These are phyloP conservation scores for Grosmannia huntii DNA, from an alignment of 2,329 filamentous ascomycete species.

Conservation along the genomic window DNA sequence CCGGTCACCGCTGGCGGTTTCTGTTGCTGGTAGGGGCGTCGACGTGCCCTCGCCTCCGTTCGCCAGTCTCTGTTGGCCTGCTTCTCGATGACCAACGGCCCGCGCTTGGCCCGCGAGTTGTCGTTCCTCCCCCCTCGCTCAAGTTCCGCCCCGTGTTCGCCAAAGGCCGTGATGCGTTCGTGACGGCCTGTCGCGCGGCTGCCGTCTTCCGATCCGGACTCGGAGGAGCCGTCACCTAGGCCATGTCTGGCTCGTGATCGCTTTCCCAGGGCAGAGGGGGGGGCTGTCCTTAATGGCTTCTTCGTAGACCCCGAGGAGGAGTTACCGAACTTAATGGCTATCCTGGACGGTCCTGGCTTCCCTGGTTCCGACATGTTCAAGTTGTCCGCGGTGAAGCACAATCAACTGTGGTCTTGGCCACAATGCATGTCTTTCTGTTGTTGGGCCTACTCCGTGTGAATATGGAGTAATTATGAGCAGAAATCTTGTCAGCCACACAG, in stretches of 20 bases:
- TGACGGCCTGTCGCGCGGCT: conserved; percentile 13
- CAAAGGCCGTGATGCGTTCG: conserved; percentile 21
- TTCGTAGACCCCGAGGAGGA: conserved; percentile 6
- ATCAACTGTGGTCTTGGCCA: not conserved
- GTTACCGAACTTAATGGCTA: conserved; percentile 36
- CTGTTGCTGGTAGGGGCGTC: not conserved
- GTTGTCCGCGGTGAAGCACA: not conserved
- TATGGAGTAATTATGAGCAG: not conserved
- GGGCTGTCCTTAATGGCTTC: conserved; percentile 20
- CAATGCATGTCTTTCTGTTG: not conserved
- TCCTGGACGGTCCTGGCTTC: conserved; percentile 22
- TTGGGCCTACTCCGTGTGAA: not conserved
- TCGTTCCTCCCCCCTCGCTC: conserved; percentile 10
- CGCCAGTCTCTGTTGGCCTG: conserved; percentile 20
- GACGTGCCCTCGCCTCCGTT: conserved; percentile 16
- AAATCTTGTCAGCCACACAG: not conserved
- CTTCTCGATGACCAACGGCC: conserved; percentile 16
- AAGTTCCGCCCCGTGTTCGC: conserved; percentile 15
- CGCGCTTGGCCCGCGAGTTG: conserved; percentile 4
- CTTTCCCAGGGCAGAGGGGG: conserved; percentile 34
- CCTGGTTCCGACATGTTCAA: conserved; percentile 25
- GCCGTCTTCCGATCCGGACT: conserved; percentile 24
- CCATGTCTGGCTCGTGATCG: conserved; percentile 28
- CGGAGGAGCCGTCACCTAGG: conserved; percentile 27
- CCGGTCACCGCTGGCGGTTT: not conserved